Base-by-base conservation (phyloP, 306 rosid genomes). In the Vigna mungo region DNA sequence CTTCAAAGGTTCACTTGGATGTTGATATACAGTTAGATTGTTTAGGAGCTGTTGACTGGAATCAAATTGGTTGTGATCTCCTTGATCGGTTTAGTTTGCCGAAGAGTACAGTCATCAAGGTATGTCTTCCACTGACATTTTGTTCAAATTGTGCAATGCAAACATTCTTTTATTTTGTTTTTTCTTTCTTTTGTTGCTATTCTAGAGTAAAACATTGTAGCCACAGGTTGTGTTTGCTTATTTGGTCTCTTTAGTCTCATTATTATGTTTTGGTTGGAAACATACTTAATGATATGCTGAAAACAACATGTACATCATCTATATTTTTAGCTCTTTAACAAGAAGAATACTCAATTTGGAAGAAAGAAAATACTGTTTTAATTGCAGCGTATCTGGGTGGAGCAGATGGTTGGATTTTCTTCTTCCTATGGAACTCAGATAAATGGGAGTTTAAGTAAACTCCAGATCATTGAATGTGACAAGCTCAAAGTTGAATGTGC, bases 61-160 rank as follows among this genome's bases (percentile, higher is more conserved):
- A 85, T 71, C 84, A 53, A 85, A 86, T 88, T 76, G 90, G 94
- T 53, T 65, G 74, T 39, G 89, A 84, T 68, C 75, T 90, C 63
- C 89, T 90, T 75, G 81, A 72, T 51, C 88, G 51, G 73, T 76
- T 85, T 72, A 89, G 85, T 80, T 83, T 94, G 77, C 93, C 91
- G 15, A 84, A 88, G 74, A 86, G 88, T 64, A 81, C 94, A 4
- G 79, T 80, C 56, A 72, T 88, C 59, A 90, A 90, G 98, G 98
- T 94, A 89, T 82, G 81, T 3, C 12, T 44, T 44, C 13, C 15
- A 44, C 49, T 11, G 49, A 12, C 49, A 44, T 44, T 44, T 44
- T 44, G 14, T 44, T 44, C 15, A 44, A 44, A 44, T 44, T 44
- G 49, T 44, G 49, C 49, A 44, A 44, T 12, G 11, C 49, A 10